Evolutionary conservation across 108 stramenopile species (phyloP), one percentile per base, ranked within the genome.

Genomic region (Poteriospumella lacustris): DNA sequence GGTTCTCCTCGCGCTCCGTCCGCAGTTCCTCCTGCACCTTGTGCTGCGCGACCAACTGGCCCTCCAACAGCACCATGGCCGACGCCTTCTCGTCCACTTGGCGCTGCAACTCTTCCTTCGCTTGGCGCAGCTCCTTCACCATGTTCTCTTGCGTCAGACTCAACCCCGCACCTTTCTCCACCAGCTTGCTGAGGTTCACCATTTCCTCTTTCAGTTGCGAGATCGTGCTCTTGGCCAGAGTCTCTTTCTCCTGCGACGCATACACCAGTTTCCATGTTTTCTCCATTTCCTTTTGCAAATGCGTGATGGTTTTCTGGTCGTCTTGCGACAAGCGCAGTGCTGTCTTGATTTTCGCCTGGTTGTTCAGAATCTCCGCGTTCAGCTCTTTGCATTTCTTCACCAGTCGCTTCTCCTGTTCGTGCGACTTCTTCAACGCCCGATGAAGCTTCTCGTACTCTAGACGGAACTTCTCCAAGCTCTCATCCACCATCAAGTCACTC

Each of bases 181-280:
- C 89, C n/a, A 89, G 84, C 58, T 82, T 81, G 52, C 82, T 87
- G 19, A 90, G 77, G 70, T 88, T 86, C 38, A 79, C 41, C 29
- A 90, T 88, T 56, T 90, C 89, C 29, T 88, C 86, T 68, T 87
- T 85, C 33, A 90, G 80, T 43, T 84, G 85, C 52, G 75, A 68
- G 81, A 89, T 88, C 0, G 87, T 88, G 40, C 85, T 86, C 73
- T 87, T 85, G 1, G 89, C 89, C 31, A 82, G 82, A 28, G 72
- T 70, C 85, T 90, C 89, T 79, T 89, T 89, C 62, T 83, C 81
- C 70, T 89, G 88, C 1, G 88, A 85, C n/a, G 76, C 76, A 72
- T 90, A 88, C 38, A 89, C 88, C 87, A 89, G 88, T 26, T 82
- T 87, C 86, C 87, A 88, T 1, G 88, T 85, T 80, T 86, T 88